phyloP scores from a whole-genome alignment of 352 stramenopile genomes.

The Phytophthora kernoviae region DNA sequence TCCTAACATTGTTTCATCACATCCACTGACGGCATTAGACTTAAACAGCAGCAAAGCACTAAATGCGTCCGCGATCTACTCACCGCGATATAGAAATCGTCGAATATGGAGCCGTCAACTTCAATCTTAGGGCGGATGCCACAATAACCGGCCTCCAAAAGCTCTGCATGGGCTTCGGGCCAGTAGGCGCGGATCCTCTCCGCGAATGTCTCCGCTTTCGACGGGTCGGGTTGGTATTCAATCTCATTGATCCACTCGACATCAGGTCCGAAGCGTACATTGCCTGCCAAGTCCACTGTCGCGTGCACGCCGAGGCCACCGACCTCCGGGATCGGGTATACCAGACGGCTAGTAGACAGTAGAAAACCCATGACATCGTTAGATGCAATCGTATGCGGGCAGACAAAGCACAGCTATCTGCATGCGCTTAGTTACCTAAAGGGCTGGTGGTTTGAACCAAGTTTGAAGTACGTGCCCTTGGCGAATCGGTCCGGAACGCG shows the following conservation, averaged over 20 bases:
- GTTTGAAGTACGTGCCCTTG: constrained; percentile 97
- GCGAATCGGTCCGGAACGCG: constrained; percentile 80
- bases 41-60: background rate
- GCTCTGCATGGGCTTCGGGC: constrained; percentile 76
- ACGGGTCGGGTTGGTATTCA: constrained; percentile 80
- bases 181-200: constrained; percentile 93
- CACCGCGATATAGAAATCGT: constrained; percentile 93
- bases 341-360: constrained; percentile 71
- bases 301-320: constrained; percentile 96
- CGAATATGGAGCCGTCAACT: constrained; percentile 53
- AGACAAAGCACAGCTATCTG: background rate
- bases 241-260: constrained; percentile 94
- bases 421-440: constrained; percentile 49
- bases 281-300: constrained; percentile 93
- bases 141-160: constrained; percentile 93
- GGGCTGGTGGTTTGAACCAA: constrained; percentile 49
- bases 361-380: constrained; percentile 1
- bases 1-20: constrained; percentile 34
- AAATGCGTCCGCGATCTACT: constrained; percentile 20
- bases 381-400: background rate
- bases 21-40: background rate
- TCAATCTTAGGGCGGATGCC: constrained; percentile 96
- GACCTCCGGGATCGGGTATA: constrained; percentile 96
- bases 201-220: constrained; percentile 65
- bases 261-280: constrained; percentile 96